Evolutionary conservation across 1,284 basidiomycete genomes (phyloP), one percentile per base, ranked within the genome.

Genomic region (Flammula alnicola): DNA sequence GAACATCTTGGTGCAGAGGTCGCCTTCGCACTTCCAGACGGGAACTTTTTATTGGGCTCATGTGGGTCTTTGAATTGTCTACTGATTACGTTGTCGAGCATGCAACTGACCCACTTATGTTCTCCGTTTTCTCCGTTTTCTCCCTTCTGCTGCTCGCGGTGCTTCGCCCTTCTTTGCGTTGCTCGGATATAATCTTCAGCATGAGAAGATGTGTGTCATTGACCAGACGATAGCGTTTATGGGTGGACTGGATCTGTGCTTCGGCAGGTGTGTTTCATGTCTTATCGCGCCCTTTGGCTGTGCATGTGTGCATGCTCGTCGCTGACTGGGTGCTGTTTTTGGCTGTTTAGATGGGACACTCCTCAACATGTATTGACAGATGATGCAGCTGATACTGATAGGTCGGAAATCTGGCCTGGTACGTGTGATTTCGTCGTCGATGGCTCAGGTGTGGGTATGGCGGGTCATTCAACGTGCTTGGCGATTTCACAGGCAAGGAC

Each of bases 1-100:
- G 7, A 98, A 99, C 68, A 92, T 99, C 52, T 88, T 95, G 81
- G 86, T 99, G 2, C 97, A 99, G 68, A 85, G 97, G 31, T 98
- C 95, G 10, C 97, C 97, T 0, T 96, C 93, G 4, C 96, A 99
- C 70, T 95, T 98, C 68, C 91, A 95, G 64, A 98, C 95, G 0
- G 95, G 96, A 3, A 98, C 95, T 0, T 94, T 98, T 67, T 97
- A 97, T 66, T 99, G 96, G 96, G 94, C 94, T 25, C 95, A 97
- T 72, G 93, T 93, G 61, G 62, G 85, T 71, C 12, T 47, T 36
- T 54, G 55, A 22, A 47, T 26, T 5, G 35, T 52, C 36, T 52
- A 27, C 9, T 44, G 9, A 10, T 42, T 19, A 29, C 3, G 9
- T 12, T 29, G 19, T 26, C 42, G 30, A 35, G 20, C 14, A n/a